A percentile compares a stretch with the other conserved stretches of the same genome.
Evolutionary conservation across 2,329 filamentous ascomycete species (phyloP).

Genomic region (Pyricularia grisea): DNA sequence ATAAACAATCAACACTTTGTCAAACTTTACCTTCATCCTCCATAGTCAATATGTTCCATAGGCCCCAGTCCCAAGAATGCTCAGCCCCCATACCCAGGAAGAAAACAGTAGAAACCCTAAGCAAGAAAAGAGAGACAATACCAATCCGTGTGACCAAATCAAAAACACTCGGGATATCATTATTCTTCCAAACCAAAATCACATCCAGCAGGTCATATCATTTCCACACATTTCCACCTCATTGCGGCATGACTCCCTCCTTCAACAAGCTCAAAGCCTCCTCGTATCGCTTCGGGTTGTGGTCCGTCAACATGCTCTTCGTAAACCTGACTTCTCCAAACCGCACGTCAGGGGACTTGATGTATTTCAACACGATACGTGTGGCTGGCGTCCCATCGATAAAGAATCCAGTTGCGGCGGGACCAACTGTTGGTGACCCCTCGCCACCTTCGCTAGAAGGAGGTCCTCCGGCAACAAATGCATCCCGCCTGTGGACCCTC

Average conservation of each 20-base stretch:
- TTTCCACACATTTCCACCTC: neutral
- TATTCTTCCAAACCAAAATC: neutral
- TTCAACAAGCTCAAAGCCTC: slow-evolving; percentile 53
- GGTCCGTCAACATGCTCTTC: slow-evolving; percentile 65
- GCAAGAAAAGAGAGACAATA: neutral
- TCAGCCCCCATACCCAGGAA: neutral
- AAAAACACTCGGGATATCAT: neutral
- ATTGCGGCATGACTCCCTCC: slow-evolving; percentile 26
- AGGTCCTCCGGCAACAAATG: slow-evolving; percentile 33
- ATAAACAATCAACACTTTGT: neutral
- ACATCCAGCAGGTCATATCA: neutral
- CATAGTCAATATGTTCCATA: neutral
- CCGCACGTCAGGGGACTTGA: slow-evolving; percentile 59
- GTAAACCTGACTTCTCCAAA: slow-evolving; percentile 66
- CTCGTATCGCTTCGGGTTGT: slow-evolving; percentile 68
- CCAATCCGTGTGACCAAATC: neutral
- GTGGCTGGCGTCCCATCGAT: slow-evolving; percentile 44
- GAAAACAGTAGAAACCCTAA: neutral
- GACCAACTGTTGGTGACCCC: neutral
- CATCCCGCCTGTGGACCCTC: slow-evolving; percentile 56
- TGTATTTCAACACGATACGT: slow-evolving; percentile 59
- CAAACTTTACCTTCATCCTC: neutral
- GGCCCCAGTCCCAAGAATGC: neutral
- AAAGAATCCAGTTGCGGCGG: neutral
- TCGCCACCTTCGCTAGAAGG: slow-evolving; percentile 1